Base-by-base conservation (phyloP, 495 filamentous ascomycete species). In the Aspergillus nanangensis region DNA sequence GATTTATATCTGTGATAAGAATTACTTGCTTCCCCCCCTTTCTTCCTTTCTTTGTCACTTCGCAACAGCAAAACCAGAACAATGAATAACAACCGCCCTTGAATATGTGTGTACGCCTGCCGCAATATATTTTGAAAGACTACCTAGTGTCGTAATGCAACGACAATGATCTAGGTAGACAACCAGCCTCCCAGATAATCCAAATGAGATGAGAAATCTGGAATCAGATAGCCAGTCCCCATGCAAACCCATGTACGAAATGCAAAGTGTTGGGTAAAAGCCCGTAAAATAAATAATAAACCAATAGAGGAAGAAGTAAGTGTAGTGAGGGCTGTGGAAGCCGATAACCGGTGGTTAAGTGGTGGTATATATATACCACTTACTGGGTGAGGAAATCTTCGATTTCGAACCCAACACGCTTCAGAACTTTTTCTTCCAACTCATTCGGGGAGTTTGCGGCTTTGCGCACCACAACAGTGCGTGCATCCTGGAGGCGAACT, bases 361-460 rank as follows among this genome's bases (percentile, higher is more conserved):
- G n/a, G n/a, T n/a, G n/a, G n/a, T n/a, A n/a, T 11, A 29, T 5
- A 29, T 11, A 29, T 7, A 7, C 25, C 11, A 29, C 25, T 51
- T 22, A 71, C 38, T 63, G 61, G 13, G 65, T 78, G 46, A 94
- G 78, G 75, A 83, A 90, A 63, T 94, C 88, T 20, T 82, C 74
- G 56, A 94, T 81, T 72, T 94, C 89, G 60, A 94, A 94, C 5
- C 82, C 84, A 37, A 94, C 64, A 45, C 88, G 69, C 44, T 82
- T 76, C 52, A 90, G 65, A 15, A 78, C 76, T 56, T 81, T 83
- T 55, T 87, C 84, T 43, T 83, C 81, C 51, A 86, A 58, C 22
- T 67, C 69, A 29, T 59, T 61, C 8, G 61, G 17, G 50, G 64
- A 36, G 32, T 64, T 51, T 55, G 37, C 36, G 42, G 66, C 57